Base-by-base conservation (phyloP, 2,329 filamentous ascomycete genomes). In the Plenodomus tracheiphilus region DNA sequence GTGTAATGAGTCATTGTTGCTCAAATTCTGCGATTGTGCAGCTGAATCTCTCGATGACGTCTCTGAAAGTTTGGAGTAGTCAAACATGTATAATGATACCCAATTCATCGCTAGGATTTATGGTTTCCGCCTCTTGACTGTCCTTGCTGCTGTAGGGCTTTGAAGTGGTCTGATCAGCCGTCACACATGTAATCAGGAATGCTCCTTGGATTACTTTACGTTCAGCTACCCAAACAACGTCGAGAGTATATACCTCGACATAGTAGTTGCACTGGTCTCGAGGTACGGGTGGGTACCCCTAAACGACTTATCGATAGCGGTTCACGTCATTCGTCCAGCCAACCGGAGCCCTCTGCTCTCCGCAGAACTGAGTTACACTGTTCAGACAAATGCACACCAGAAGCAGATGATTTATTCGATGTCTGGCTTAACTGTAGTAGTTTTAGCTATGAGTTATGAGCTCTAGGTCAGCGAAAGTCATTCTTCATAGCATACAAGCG, bases 311-410 rank as follows among this genome's bases (percentile, higher is more conserved):
- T 25, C 22, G 22, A 5, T 25, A 25, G 5, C 22, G 22, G 22
- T 25, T 5, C 22, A 25, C 5, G 22, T 5, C 22, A 25, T 25
- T 10, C 25, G 35, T 37, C 47, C 47, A 54, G 43, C 55, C 53
- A 58, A 58, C 50, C 55, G 50, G 55, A 58, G 53, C 39, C 35
- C 46, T 19, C 49, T 39, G 42, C 41, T 43, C 55, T 53, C 55
- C 55, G 53, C 53, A 46, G 40, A 36, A 46, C 45, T 47, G 43
- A 51, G 32, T 11, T 28, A 19, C 17, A 18, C 19, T 15, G 25
- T 41, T 22, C 16, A 17, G 46, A 36, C 39, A 32, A 35, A 20
- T 17, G 37, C 41, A 41, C 28, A 32, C 28, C 9, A 32, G 13
- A n/a, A n/a, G 4, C 13, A 6, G 9, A 8, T 11, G 9, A 32